Base-by-base conservation (phyloP, 2,329 filamentous ascomycete genomes). In the Aureobasidium mangrovei region DNA sequence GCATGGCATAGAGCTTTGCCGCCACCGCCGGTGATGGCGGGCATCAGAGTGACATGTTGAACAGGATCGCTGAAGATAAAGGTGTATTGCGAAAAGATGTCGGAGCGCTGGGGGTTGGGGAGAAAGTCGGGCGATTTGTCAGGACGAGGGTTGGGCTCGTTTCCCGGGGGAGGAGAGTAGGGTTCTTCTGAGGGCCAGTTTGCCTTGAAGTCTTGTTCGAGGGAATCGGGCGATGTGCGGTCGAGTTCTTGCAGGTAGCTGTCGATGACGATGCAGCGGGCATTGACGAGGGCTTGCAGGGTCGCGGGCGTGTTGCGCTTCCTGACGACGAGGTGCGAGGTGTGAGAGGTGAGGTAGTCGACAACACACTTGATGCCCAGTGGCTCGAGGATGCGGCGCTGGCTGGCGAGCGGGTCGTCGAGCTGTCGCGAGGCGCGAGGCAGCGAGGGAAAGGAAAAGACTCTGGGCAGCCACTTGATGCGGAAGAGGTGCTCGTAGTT, bases 281-380 rank as follows among this genome's bases (percentile, higher is more conserved):
- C 89, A 62, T 90, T 86, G 36, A 96, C 84, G 7, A 98, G 75
- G 2, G 88, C 91, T 65, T 94, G 89, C 2, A 98, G 75, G 0
- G 88, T 88, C 60, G 89, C 90, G 0, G 91, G 80, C 0, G 89
- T 91, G 67, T 97, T 98, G 45, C 93, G 80, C 70, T 95, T 96
- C 67, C 83, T 87, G 6, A 88, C 84, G 33, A 97, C 83, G 8
- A 95, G 86, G 68, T 97, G 91, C 0, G 91, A 95, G 0, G 91
- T 96, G 29, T 79, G 72, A 12, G 74, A 77, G 28, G 78, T 72
- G 27, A 86, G 72, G 67, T 89, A 96, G 3, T 90, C 84, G 41
- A 80, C 76, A 10, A 86, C 74, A 10, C 89, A 84, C 68, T 96
- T 97, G 68, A 97, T 84, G 65, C 95, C 93, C n/a, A 95, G 77